Evolutionary conservation across 1,284 basidiomycete genomes (phyloP).

Genomic region (Ceratobasidium sp.): DNA sequence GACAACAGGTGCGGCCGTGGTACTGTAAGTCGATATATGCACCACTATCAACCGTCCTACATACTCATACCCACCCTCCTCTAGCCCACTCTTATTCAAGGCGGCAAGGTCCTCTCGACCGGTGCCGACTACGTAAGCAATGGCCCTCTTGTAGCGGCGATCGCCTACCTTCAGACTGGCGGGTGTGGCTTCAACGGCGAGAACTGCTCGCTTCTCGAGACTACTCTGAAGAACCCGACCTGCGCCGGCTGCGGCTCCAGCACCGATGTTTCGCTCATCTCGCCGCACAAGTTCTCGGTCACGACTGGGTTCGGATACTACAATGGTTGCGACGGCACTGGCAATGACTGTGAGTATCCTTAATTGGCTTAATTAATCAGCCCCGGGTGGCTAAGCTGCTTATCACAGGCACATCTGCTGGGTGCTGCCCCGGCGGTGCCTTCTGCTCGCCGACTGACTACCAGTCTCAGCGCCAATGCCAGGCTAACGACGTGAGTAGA

Average conservation of each 20-base stretch:
- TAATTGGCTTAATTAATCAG: conserved; percentile 47
- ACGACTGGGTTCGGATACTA: conserved; percentile 63
- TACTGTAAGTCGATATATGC: conserved; percentile 52
- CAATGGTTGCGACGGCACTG: conserved; percentile 61
- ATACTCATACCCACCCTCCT: too few relatives aligned
- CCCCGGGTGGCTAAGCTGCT: neutral
- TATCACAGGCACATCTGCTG: conserved; percentile 46
- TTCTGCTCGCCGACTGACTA: conserved; percentile 58
- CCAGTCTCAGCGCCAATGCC: conserved; percentile 61
- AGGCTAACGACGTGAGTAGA: conserved; percentile 58
- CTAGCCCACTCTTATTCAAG: conserved; percentile 54
- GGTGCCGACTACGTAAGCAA: conserved; percentile 57
- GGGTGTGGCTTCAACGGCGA: conserved; percentile 64
- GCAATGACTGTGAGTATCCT: conserved; percentile 59
- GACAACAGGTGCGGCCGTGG: conserved; percentile 59
- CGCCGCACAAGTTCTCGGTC: conserved; percentile 62
- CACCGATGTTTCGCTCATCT: conserved; percentile 65
- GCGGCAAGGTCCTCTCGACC: conserved; percentile 53
- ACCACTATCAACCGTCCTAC: neutral
- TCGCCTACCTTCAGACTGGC: conserved; percentile 63
- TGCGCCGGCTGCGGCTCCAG: conserved; percentile 62
- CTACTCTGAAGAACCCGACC: conserved; percentile 61
- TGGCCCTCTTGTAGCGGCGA: conserved; percentile 59
- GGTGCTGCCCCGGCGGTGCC: conserved; percentile 56
- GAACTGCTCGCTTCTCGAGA: conserved; percentile 63